These are phyloP conservation scores for Mortierella sp. DNA, from an alignment of 371 early-diverging fungal genomes.

Conservation along the genomic window DNA sequence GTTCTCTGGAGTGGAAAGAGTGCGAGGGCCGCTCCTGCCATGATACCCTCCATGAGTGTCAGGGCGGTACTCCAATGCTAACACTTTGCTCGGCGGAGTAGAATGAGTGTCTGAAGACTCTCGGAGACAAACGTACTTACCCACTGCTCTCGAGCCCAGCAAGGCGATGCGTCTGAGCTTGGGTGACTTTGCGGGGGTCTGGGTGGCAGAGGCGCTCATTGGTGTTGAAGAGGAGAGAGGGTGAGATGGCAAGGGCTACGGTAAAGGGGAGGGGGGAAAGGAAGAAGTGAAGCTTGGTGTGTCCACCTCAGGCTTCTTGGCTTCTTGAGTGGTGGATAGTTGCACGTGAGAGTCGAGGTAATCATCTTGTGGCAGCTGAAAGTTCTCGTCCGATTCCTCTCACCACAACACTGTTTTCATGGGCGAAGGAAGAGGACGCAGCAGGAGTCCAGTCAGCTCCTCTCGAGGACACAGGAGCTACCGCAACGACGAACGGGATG, in stretches of 20 bases:
- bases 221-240: background rate
- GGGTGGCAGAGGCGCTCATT: slow-evolving; percentile 42
- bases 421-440: slow-evolving; percentile 30
- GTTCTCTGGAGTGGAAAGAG: too few species aligned
- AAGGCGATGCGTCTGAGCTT: slow-evolving; percentile 78
- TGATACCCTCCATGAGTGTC: too few species aligned
- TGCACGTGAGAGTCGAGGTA: too few species aligned
- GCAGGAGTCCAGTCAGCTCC: slow-evolving; percentile 12
- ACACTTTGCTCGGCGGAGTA: too few species aligned
- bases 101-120: too few species aligned
- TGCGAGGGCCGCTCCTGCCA: too few species aligned
- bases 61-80: too few species aligned
- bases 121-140: slow-evolving; percentile 60
- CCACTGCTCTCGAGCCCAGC: slow-evolving; percentile 87
- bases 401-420: slow-evolving; percentile 3
- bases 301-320: too few species aligned
- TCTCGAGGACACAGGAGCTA: slow-evolving; percentile 5
- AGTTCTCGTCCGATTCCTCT: too few species aligned
- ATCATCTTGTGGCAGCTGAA: too few species aligned
- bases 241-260: background rate
- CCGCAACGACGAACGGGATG: slow-evolving; percentile 16
- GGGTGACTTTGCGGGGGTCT: slow-evolving; percentile 50
- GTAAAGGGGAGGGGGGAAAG: background rate
- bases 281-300: background rate
- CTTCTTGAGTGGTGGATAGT: too few species aligned